Base-by-base conservation (phyloP, 768 basidiomycete species). In the Suillus alpinus region DNA sequence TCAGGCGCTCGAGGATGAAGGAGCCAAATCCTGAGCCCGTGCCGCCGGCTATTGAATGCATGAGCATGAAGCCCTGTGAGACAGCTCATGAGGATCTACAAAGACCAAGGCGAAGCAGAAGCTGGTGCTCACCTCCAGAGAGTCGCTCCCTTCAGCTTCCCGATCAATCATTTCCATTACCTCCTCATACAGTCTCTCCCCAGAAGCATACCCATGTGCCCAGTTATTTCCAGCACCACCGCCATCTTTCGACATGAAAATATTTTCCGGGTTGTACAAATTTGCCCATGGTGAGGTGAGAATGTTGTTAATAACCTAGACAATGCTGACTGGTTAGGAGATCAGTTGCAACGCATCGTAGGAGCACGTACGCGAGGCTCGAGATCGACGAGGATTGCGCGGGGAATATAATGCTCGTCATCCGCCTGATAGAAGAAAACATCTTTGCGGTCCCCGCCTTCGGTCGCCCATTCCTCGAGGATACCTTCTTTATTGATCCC, bases 381-480 rank as follows among this genome's bases (percentile, higher is more conserved):
- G 31, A 97, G 83, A 75, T 99, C 97, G 62, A 98, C 87, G 41
- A 99, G 83, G 63, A 99, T 96, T 5, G 97, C 94, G 57, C 97
- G 85, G 2, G 97, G 97, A 62, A 99, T 95, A 75, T 98, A 99
- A 69, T 97, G 95, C 73, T 98, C 97, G 69, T 99, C 97, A 73
- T 99, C 97, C n/a, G 97, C 97, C 74, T 98, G 96, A 73, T 99
- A 98, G 79, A 99, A 99, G 78, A 99, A 99, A 31, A 97, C 96
- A 76, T 99, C 97, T 71, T 98, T 99, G 67, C 97, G 83, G 76
- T 99, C 97, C 9, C 93, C 93, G 20, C 92, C 92, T 67, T 95
- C 94, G 1, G 89, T 92, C 6, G 95, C 95, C 92, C 94, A 96
- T 63, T 98, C 95, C 73, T 98, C 95, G 51, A 98, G 86, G 61